phyloP scores from a whole-genome alignment of 2,329 filamentous ascomycete species.

The Colletotrichum cuscutae region DNA sequence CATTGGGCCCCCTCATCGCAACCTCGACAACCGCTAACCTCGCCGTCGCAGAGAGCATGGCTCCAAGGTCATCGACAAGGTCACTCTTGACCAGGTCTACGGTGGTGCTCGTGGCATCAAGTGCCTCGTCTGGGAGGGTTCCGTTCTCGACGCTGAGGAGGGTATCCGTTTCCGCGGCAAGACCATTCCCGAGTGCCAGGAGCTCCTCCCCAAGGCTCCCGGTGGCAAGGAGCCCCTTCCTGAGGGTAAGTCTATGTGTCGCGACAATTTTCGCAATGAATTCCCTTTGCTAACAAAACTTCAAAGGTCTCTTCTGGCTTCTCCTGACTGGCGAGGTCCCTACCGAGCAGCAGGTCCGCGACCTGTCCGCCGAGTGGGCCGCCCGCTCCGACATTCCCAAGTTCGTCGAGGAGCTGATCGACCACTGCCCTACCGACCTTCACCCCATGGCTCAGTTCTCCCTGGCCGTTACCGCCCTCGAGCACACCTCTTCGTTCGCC shows the following conservation, averaged over 20 bases:
- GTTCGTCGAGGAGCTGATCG: conserved; percentile 99
- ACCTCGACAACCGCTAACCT: conserved; percentile 34
- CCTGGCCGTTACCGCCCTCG: conserved; percentile 94
- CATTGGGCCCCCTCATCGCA: conserved; percentile 27
- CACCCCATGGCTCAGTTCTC: conserved; percentile 99
- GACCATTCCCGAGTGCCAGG: conserved; percentile 99
- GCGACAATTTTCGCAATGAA: neutral
- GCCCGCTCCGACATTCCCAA: conserved; percentile 96
- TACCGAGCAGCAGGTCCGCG: conserved; percentile 96
- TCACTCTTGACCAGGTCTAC: conserved; percentile 99
- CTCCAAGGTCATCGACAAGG: conserved; percentile 94
- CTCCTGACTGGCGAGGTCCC: conserved; percentile 98
- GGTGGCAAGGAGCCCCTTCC: conserved; percentile 97
- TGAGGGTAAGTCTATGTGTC: conserved; percentile 70
- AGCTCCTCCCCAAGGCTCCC: conserved; percentile 95
- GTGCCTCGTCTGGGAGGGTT: conserved; percentile 98
- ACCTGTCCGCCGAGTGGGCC: conserved; percentile 98
- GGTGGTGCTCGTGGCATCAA: conserved; percentile 99
- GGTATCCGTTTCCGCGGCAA: conserved; percentile 99
- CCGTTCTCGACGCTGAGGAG: conserved; percentile 97
- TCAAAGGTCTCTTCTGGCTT: conserved; percentile 95
- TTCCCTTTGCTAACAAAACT: neutral
- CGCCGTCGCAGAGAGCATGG: conserved; percentile 79
- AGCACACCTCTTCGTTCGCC: conserved; percentile 97
- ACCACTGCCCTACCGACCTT: conserved; percentile 98